A percentile compares a stretch with the other conserved stretches of the same genome.
Conservation (phyloP, 2,329 filamentous ascomycete genomes). For the Xylaria sp. region DNA sequence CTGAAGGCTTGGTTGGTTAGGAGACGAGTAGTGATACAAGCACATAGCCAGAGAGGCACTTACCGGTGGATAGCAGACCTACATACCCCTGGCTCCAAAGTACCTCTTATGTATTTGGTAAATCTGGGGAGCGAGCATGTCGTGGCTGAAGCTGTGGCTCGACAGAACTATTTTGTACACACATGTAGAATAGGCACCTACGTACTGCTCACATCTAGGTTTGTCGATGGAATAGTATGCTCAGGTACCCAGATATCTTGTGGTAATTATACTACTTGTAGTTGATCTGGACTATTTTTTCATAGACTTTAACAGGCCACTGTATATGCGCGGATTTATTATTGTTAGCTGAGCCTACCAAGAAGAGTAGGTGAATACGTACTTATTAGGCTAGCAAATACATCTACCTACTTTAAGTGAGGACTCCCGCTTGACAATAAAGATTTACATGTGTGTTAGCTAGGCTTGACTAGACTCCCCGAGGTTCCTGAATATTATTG, state of each 20-base stretch:
- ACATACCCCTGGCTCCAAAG: neutral
- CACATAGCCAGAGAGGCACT: neutral
- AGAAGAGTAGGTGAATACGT: neutral
- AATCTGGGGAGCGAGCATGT: slow-evolving; percentile 9
- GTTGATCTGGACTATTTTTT: no score
- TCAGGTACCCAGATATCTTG: no score
- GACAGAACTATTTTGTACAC: neutral
- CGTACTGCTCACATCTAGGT: neutral
- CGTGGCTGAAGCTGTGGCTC: slow-evolving; percentile 26
- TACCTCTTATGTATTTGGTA: neutral
- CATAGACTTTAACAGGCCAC: no score
- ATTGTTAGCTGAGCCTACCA: no score
- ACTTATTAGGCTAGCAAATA: neutral
- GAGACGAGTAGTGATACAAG: slow-evolving; percentile 2
- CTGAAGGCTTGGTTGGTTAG: slow-evolving; percentile 8
- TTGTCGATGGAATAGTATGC: no score
- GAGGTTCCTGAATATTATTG: no score
- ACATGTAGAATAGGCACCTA: neutral
- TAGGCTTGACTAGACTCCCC: neutral
- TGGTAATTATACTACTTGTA: no score
- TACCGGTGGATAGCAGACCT: neutral
- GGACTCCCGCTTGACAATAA: neutral
- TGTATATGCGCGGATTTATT: no score
- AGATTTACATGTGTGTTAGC: neutral
- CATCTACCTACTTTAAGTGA: neutral